These are phyloP conservation scores for Tripidium arundinaceum DNA, from an alignment of 202 grass and related monocot genomes.

Conservation along the genomic window DNA sequence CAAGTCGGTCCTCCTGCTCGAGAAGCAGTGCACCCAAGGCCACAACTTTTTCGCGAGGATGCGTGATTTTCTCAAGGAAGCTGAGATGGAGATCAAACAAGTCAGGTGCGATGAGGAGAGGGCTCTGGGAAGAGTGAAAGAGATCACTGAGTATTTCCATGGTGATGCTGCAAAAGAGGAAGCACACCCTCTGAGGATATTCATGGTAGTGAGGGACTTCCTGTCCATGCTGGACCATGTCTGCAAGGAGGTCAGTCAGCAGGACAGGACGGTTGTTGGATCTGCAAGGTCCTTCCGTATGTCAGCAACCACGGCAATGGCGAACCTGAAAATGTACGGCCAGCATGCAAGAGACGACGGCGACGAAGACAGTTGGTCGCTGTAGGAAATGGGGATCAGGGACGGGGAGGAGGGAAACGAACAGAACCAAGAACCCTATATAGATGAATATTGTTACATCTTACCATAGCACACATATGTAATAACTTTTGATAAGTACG, in stretches of 20 bases:
- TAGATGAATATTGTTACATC: too few relatives aligned
- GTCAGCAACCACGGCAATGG: slow-evolving; percentile 34
- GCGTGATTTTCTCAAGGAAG: slow-evolving; percentile 53
- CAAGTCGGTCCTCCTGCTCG: slow-evolving; percentile 53
- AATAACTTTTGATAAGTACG: not conserved
- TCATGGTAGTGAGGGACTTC: slow-evolving; percentile 95
- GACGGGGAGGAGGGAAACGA: not conserved
- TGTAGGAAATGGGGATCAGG: slow-evolving; percentile 23
- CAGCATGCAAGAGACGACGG: slow-evolving; percentile 29
- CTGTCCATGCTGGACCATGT: slow-evolving; percentile 74
- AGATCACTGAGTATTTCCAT: slow-evolving; percentile 73
- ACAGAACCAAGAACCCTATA: not conserved
- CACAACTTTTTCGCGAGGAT: slow-evolving; percentile 52
- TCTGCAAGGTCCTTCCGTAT: slow-evolving; percentile 71
- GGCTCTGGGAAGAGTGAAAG: slow-evolving; percentile 59
- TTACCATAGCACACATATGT: slow-evolving; percentile 24
- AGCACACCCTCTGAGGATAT: slow-evolving; percentile 80
- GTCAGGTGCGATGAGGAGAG: slow-evolving; percentile 61
- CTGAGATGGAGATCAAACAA: slow-evolving; percentile 51
- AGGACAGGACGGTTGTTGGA: slow-evolving; percentile 61
- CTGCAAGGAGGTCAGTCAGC: slow-evolving; percentile 78
- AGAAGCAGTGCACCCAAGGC: slow-evolving; percentile 54
- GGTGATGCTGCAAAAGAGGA: slow-evolving; percentile 62
- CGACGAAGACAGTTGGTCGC: slow-evolving; percentile 53
- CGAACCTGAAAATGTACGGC: slow-evolving; percentile 35